These are phyloP conservation scores for Apiotrichum sp. DNA, from an alignment of 1,284 basidiomycete genomes.

Conservation along the genomic window DNA sequence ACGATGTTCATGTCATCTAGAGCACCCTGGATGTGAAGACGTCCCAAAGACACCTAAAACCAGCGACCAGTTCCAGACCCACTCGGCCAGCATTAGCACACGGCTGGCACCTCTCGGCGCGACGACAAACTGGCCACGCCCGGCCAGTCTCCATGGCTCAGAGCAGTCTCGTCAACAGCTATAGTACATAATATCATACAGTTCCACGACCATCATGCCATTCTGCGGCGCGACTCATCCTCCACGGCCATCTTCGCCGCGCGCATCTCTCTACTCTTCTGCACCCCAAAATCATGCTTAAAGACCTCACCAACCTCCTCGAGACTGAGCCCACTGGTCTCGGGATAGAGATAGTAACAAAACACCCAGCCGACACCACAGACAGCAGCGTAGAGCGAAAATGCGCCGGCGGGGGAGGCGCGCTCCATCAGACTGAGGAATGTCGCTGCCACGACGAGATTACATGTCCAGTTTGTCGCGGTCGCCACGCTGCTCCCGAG, in stretches of 20 bases:
- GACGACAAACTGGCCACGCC: no score
- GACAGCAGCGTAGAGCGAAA: conserved; percentile 70
- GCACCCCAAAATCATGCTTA: conserved; percentile 49
- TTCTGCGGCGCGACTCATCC: no score
- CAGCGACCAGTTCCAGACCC: no score
- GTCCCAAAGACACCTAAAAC: no score
- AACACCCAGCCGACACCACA: conserved; percentile 67
- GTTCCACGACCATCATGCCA: no score
- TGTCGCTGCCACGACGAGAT: conserved; percentile 68
- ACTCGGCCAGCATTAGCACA: no score
- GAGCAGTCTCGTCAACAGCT: no score
- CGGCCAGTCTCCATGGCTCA: no score
- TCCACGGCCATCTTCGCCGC: not conserved
- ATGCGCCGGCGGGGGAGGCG: conserved; percentile 71
- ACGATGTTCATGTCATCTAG: no score
- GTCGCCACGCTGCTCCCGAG: conserved; percentile 74
- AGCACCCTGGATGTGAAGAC: no score
- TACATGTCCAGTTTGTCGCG: conserved; percentile 69
- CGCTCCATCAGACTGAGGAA: conserved; percentile 68
- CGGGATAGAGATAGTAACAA: conserved; percentile 65
- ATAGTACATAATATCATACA: no score
- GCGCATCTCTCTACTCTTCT: conserved; percentile 41
- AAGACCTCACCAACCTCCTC: conserved; percentile 52
- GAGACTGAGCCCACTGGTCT: conserved; percentile 53
- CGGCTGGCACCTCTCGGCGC: no score